These are phyloP conservation scores for Tulasnella sp. DNA, from an alignment of 768 basidiomycete genomes.

Conservation along the genomic window DNA sequence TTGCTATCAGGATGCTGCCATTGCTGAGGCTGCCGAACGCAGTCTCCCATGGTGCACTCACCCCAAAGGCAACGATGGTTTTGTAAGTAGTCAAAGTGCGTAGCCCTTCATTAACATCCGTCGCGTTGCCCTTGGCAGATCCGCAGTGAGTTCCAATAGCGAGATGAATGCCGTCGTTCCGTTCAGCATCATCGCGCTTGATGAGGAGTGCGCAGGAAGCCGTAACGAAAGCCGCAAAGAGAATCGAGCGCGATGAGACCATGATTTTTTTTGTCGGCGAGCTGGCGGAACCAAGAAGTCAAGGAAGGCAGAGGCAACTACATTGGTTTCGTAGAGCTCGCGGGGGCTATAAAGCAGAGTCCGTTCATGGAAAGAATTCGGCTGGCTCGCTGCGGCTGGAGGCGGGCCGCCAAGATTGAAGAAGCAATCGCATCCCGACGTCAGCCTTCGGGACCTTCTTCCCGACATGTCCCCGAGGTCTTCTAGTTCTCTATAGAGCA, in stretches of 20 bases:
- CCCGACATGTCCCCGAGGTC: neutral
- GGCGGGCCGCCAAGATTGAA: too few relatives aligned
- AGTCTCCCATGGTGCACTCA: neutral
- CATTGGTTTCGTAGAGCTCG: neutral
- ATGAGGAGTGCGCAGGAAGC: neutral
- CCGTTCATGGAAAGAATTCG: neutral
- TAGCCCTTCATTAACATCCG: constrained; percentile 53
- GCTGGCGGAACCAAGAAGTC: neutral
- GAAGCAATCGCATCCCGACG: neutral
- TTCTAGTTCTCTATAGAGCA: neutral
- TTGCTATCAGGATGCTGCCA: neutral
- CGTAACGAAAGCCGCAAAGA: neutral
- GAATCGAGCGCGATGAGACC: neutral
- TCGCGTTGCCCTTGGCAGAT: constrained; percentile 42
- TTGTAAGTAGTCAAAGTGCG: constrained; percentile 38
- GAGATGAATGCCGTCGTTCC: constrained; percentile 37
- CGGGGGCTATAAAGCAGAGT: neutral
- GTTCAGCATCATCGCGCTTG: neutral
- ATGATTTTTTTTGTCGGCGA: neutral
- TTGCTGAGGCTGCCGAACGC: constrained; percentile 34
- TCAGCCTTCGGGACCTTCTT: neutral
- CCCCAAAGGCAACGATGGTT: constrained; percentile 53
- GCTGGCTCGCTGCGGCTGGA: neutral
- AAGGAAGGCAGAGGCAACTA: neutral
- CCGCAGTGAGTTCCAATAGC: constrained; percentile 44